These are phyloP conservation scores for Isoetes taiwanensis DNA, from an alignment of 75 land plant genomes.

Conservation along the genomic window DNA sequence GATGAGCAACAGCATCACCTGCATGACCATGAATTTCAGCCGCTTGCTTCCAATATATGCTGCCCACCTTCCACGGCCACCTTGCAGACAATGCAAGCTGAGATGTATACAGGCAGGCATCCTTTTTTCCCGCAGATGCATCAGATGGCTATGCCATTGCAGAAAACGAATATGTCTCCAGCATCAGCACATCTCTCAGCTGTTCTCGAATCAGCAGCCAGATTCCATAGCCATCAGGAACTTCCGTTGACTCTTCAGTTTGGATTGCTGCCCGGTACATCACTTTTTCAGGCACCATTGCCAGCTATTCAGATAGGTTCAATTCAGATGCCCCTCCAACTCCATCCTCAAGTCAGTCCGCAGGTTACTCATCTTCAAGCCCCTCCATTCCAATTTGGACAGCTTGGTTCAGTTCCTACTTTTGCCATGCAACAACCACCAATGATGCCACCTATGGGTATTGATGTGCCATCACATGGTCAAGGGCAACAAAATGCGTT, in stretches of 20 bases:
- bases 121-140: conserved; percentile 13
- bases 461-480: no score
- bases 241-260: conserved; percentile 61
- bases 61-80: background rate
- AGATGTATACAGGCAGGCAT: conserved; percentile 1
- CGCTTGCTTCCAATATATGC: background rate
- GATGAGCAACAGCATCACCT: conserved; percentile 5
- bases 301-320: conserved; percentile 98
- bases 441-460: conserved; percentile 27
- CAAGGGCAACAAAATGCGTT: no score
- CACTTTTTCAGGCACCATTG: conserved; percentile 65
- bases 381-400: conserved; percentile 83
- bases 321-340: conserved; percentile 86
- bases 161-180: conserved; percentile 11
- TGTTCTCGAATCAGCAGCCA: conserved; percentile 17
- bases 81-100: conserved; percentile 13
- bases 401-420: conserved; percentile 44
- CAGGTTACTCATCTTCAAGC: conserved; percentile 50
- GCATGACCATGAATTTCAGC: conserved; percentile 2
- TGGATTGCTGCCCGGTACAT: conserved; percentile 81
- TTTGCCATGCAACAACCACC: conserved; percentile 40
- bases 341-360: conserved; percentile 53
- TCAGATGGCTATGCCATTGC: conserved; percentile 14
- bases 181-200: conserved; percentile 5
- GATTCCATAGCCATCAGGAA: conserved; percentile 35